Conservation (phyloP, 148 eudicot species). For the Amaranthus cruentus region DNA sequence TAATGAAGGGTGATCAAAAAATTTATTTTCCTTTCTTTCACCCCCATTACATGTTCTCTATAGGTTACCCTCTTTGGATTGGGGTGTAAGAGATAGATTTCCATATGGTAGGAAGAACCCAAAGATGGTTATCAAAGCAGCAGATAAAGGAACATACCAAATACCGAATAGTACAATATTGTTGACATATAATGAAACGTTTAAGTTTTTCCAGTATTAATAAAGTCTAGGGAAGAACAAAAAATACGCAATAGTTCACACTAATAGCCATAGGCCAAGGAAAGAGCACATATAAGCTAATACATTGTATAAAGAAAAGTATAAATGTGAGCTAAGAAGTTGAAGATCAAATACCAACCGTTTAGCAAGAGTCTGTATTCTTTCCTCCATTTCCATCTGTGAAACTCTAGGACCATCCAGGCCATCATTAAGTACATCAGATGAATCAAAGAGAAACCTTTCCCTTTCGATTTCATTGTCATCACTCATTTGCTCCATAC, state of each 20-base stretch:
- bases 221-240: background rate
- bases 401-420: conserved; percentile 50
- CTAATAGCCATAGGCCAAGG: background rate
- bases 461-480: conserved; percentile 31
- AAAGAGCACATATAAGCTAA: background rate
- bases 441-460: conserved; percentile 46
- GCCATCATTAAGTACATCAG: conserved; percentile 37
- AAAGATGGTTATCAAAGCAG: background rate
- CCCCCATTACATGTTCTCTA: background rate
- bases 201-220: background rate
- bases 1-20: background rate
- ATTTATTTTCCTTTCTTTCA: background rate
- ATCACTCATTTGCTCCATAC: conserved; percentile 22
- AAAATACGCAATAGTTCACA: background rate
- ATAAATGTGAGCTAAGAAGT: conserved; percentile 7
- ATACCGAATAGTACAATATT: background rate
- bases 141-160: background rate
- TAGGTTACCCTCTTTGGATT: background rate
- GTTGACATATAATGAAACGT: background rate
- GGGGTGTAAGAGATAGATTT: background rate
- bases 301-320: background rate
- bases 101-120: background rate
- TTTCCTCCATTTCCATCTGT: conserved; percentile 77
- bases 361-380: conserved; percentile 82
- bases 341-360: conserved; percentile 41